A percentile compares a stretch with the other conserved stretches of the same genome.
Conservation (phyloP, 345 rosid genomes). For the Melaleuca quinquenervia region DNA sequence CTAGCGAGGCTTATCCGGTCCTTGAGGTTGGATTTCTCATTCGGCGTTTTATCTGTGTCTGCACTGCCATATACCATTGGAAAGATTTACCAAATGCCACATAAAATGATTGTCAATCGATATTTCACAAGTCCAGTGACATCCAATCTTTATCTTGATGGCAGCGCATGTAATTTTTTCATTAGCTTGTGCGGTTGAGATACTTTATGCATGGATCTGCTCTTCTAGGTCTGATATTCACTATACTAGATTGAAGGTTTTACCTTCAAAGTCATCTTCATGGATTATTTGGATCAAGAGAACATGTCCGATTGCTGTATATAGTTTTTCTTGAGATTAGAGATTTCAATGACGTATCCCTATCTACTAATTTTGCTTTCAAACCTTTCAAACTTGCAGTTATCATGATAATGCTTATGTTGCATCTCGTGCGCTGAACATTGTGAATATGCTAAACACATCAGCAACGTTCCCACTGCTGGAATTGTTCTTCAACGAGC, state of each 20-base stretch:
- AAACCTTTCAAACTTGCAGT: conserved; percentile 12
- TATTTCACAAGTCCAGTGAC: background rate
- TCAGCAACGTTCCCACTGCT: conserved; percentile 52
- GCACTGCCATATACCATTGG: background rate
- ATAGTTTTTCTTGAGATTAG: background rate
- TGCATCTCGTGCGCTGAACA: conserved; percentile 70
- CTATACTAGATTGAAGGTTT: background rate
- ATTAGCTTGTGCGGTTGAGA: background rate
- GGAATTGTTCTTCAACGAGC: conserved; percentile 63
- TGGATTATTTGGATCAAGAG: background rate
- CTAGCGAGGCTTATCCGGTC: background rate
- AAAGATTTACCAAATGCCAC: background rate
- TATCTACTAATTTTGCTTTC: background rate
- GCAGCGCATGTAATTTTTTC: background rate
- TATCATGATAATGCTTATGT: conserved; percentile 79
- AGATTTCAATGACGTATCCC: background rate
- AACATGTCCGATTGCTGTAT: background rate
- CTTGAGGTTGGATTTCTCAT: background rate
- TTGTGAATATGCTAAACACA: conserved; percentile 37
- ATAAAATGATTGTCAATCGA: background rate
- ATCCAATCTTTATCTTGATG: background rate
- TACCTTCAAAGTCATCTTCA: background rate
- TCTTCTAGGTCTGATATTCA: background rate
- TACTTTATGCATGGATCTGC: background rate
- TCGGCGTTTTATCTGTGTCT: background rate